Evolutionary conservation across 2,329 filamentous ascomycete genomes (phyloP), one percentile per base, ranked within the genome.

Genomic region (Pseudogymnoascus sp.): DNA sequence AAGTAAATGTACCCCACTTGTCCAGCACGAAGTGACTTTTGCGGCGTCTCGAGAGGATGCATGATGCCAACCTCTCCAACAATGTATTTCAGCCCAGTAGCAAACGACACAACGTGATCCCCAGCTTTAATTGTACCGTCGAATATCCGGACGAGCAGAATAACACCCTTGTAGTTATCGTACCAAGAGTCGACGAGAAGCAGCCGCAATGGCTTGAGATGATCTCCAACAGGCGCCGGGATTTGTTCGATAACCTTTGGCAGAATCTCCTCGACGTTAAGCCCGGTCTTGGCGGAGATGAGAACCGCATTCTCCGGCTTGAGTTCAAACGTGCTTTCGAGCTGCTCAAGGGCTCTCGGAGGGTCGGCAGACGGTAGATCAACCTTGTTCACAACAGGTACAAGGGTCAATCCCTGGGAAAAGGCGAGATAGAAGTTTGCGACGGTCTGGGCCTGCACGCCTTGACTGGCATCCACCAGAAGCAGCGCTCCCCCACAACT

Each of bases 401-500:
- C 85, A 65, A 99, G 82, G 21, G 86, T 82, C 60, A 99, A 78
- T 13, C 91, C 90, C 74, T 97, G 91, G 1, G 93, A 87, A 75
- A 99, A 99, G 6, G 94, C 94, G 25, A 97, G 85, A 73, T 97
- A 97, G 77, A 99, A 99, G 75, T 99, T 99, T 65, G 94, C 94
- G 7, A 99, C 94, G 0, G 94, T 99, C 79, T 99, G 94, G 4
- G 94, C 94, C 77, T 99, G 94, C 2, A 99, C 87, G 52, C 94
- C 94, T 76, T 99, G 94, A 68, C 90, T 96, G 6, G 93, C 94
- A 79, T 99, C 94, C 2, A 99, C 93, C 1, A 99, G 84, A 60
- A 99, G 80, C 64, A 99, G 74, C 0, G 94, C 93, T 59, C 94
- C 95, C 66, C 92, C 93, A 73, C 94, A 99, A 70, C 90, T 96